Evolutionary conservation across 176 grass and related monocot species (phyloP).

Genomic region (Hordeum vulgare): MorexV3_pseudomolecules_assembly NC_058524.1:435303132-435303631

Average conservation of each 20-base stretch:
- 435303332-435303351: conserved; percentile 22
- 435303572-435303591: background rate
- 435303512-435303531: conserved; percentile 55
- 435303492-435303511: conserved; percentile 42
- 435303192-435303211: conserved; percentile 25
- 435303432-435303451: conserved; percentile 11
- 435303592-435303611: background rate
- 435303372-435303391: background rate
- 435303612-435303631: background rate
- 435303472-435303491: conserved; percentile 27
- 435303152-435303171: conserved; percentile 8
- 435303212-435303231: conserved; percentile 11
- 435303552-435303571: conserved; percentile 21
- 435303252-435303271: conserved; percentile 23
- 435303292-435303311: conserved; percentile 52
- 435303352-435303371: conserved; percentile 8
- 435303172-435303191: conserved; percentile 5
- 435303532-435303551: conserved; percentile 32
- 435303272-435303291: conserved; percentile 28
- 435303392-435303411: conserved; percentile 16
- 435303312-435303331: conserved; percentile 25
- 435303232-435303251: conserved; percentile 17
- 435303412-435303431: background rate
- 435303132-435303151: conserved; percentile 27
- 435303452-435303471: conserved; percentile 1